Conservation (phyloP, 2,329 filamentous ascomycete species). For the Calonectria pteridis region DNA sequence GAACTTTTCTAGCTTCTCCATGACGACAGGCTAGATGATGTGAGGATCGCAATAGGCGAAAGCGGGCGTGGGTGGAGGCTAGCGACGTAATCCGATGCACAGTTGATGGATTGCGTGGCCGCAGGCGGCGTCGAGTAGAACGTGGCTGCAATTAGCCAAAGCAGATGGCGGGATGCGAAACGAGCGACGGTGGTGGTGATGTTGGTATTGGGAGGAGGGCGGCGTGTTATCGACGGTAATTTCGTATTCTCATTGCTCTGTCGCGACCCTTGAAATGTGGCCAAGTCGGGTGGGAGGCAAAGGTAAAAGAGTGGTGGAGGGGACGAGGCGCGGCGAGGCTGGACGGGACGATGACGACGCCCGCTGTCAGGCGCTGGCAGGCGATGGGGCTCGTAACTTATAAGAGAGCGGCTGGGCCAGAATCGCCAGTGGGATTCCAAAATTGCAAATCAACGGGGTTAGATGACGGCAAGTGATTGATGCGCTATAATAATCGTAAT, state of each 20-base stretch:
- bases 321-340: not conserved
- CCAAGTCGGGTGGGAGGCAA: constrained; percentile 8
- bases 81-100: constrained; percentile 9
- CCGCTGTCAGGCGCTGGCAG: constrained; percentile 13
- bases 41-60: not conserved
- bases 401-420: not conserved
- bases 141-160: constrained; percentile 6
- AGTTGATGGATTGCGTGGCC: constrained; percentile 2
- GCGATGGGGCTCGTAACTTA: not conserved
- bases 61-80: not conserved
- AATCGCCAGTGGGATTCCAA: not conserved
- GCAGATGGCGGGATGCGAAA: constrained; percentile 22
- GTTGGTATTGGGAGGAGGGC: not conserved
- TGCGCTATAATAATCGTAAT: not conserved
- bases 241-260: constrained; percentile 36
- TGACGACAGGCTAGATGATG: constrained; percentile 37
- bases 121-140: constrained; percentile 1
- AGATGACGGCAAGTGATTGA: not conserved
- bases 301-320: constrained; percentile 1
- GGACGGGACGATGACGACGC: constrained; percentile 19
- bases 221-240: constrained; percentile 18
- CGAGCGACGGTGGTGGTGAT: constrained; percentile 30
- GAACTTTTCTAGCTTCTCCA: constrained; percentile 64
- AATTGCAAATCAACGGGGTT: not conserved
- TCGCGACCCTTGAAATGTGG: constrained; percentile 30